These are phyloP conservation scores for Peterozyma xylosa DNA, from an alignment of 805 yeast genomes.

Conservation along the genomic window DNA sequence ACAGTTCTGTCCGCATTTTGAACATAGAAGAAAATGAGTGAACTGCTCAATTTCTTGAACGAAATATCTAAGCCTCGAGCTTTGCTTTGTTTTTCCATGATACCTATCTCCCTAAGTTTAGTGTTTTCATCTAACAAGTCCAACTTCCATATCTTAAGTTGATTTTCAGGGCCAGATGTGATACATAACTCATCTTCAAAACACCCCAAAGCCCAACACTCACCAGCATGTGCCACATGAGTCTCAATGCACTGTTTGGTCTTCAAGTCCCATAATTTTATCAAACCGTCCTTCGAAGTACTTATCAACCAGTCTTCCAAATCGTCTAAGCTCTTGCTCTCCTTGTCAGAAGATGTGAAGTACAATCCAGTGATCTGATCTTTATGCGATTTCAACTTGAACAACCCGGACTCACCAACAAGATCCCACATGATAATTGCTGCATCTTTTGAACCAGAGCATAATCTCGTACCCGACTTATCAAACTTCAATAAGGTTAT, in stretches of 20 bases:
- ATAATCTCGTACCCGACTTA: conserved; percentile 71
- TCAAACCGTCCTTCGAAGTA: conserved; percentile 81
- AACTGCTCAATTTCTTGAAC: conserved; percentile 32
- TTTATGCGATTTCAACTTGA: conserved; percentile 81
- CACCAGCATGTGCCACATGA: conserved; percentile 87
- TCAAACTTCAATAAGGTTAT: conserved; percentile 70
- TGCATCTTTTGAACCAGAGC: conserved; percentile 85
- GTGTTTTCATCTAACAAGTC: conserved; percentile 45
- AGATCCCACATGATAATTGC: conserved; percentile 89
- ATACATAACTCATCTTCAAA: conserved; percentile 35
- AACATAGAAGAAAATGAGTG: conserved; percentile 48
- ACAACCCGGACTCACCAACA: conserved; percentile 84
- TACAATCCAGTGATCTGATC: conserved; percentile 77
- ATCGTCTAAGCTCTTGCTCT: conserved; percentile 33
- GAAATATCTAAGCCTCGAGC: conserved; percentile 56
- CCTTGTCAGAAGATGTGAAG: conserved; percentile 28
- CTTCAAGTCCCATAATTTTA: conserved; percentile 90
- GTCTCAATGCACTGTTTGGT: conserved; percentile 90
- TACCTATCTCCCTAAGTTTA: conserved; percentile 53
- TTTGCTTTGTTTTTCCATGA: conserved; percentile 68
- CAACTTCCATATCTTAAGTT: conserved; percentile 77
- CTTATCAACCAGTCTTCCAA: conserved; percentile 67
- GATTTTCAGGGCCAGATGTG: conserved; percentile 77
- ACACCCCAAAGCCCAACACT: conserved; percentile 80
- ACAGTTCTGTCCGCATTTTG: conserved; percentile 77